Evolutionary conservation across 768 basidiomycete species (phyloP), one percentile per base, ranked within the genome.

Genomic region (Amylocystis lapponica): DNA sequence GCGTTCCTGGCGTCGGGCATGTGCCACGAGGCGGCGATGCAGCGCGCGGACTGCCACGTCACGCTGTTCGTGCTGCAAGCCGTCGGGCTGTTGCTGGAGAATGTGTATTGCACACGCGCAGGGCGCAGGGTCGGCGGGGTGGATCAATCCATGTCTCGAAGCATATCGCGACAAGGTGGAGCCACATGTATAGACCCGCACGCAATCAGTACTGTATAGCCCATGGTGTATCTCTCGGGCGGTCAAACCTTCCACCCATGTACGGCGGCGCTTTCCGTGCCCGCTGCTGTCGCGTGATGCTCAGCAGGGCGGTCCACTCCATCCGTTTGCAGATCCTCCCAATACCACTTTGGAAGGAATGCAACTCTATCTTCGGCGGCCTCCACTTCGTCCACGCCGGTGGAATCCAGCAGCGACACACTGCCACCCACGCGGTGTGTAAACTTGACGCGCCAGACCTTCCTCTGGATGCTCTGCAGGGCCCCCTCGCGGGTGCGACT

Each of bases 321-420:
- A n/a, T n/a, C n/a, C n/a, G n/a, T 27, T 20, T 17, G 38, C 16
- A 57, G 19, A 37, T 61, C 60, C 7, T 73, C 61, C 57, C 65
- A 84, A 61, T 81, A 90, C 81, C 81, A 84, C 48, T 61, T 68
- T 9, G 88, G 88, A 30, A 91, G 55, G 52, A 91, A 85, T n/a
- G 88, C 88, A 17, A 86, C 72, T 37, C 88, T 66, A 40, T 86
- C 83, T 60, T 88, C 86, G 4, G 76, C 78, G 19, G 67, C 74
- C 45, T 65, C 65, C 2, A 87, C 83, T 14, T 85, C 85, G 34
- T 63, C 67, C 23, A 78, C 63, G 9, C 67, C 78, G 36, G 54
- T 60, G 4, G 63, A 58, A 46, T 75, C 75, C 27, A 92, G 66
- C 36, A 62, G 54, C 34, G 54, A 54, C 32, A 81, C 56, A n/a